Evolutionary conservation across 2,329 filamentous ascomycete genomes (phyloP), one percentile per base, ranked within the genome.

Genomic region (Fusarium pseudoanthophilum): DNA sequence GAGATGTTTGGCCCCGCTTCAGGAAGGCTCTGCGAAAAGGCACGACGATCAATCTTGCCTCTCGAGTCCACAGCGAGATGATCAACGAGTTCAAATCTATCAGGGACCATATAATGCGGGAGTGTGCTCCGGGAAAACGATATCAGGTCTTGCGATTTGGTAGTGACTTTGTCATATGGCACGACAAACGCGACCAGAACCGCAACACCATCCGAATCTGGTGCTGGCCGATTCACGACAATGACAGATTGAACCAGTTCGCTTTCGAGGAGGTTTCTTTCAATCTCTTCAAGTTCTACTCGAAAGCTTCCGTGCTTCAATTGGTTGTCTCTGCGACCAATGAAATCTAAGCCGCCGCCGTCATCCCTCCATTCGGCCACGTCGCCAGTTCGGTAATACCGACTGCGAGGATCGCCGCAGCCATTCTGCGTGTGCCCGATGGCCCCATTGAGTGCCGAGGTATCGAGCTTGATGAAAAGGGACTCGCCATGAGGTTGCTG

Each of bases 301-400:
- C 59, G 48, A 30, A 61, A 61, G 11, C 59, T 32, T 21, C 59
- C 15, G 7, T 42, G 48, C 18, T 61, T 61, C 21, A 61, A 21
- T 26, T 61, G 59, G 20, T 61, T 56, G 24, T 61, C 59, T n/a
- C 21, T 61, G 26, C 59, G 48, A 1, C 59, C 59, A 8, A 61
- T 45, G 21, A 61, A 61, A 11, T 61, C 59, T 4, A 61, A n/a
- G 39, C 59, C 48, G 7, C 24, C 13, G 30, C 30, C 39, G 18
- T 61, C 59, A 45, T 56, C 39, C 20, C 59, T 61, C 59, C 59
- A 61, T 30, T 61, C 49, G 18, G 49, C 59, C 30, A 61, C 9
- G 6, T 61, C 59, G 7, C 59, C 59, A 45, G 49, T 61, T 4
- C 59, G 49, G 49, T 61, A 61, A 26, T 30, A 61, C 4, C 32